Conservation (phyloP, 2,329 filamentous ascomycete species). For the Pseudogymnoascus destructans region DNA sequence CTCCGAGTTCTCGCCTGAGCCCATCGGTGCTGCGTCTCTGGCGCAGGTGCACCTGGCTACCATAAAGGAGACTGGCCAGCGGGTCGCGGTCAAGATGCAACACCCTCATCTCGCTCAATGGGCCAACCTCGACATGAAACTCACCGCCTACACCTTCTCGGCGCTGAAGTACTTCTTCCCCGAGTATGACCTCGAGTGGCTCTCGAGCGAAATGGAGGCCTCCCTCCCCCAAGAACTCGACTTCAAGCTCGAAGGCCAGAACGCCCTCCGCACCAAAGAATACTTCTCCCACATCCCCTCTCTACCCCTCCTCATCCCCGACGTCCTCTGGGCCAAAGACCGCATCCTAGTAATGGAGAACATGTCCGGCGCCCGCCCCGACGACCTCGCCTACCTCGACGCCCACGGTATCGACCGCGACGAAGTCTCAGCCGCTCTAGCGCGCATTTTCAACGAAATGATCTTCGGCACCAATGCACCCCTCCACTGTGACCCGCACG, state of each 20-base stretch:
- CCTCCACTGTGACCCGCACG: conserved; percentile 92
- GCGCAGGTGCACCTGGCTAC: conserved; percentile 89
- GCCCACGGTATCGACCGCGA: conserved; percentile 79
- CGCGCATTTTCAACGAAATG: conserved; percentile 98
- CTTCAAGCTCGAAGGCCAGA: conserved; percentile 73
- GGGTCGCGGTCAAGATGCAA: conserved; percentile 92
- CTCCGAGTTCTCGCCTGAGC: conserved; percentile 63
- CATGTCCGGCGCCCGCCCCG: conserved; percentile 71
- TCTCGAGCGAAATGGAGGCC: conserved; percentile 82
- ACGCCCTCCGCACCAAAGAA: conserved; percentile 64
- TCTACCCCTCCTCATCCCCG: conserved; percentile 75
- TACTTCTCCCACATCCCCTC: conserved; percentile 66
- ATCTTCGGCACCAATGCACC: conserved; percentile 85
- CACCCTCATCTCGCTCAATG: conserved; percentile 83
- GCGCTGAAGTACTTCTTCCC: conserved; percentile 89
- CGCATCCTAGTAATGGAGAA: conserved; percentile 94
- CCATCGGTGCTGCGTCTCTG: conserved; percentile 84
- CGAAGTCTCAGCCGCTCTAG: conserved; percentile 82
- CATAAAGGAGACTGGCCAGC: conserved; percentile 66
- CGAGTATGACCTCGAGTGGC: conserved; percentile 94
- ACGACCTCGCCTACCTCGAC: conserved; percentile 82
- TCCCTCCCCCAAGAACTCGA: conserved; percentile 87
- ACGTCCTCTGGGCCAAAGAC: conserved; percentile 78
- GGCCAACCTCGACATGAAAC: conserved; percentile 72
- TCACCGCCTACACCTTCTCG: conserved; percentile 81